Base-by-base conservation (phyloP, 2,329 filamentous ascomycete species). In the Esteya vermicola region DNA sequence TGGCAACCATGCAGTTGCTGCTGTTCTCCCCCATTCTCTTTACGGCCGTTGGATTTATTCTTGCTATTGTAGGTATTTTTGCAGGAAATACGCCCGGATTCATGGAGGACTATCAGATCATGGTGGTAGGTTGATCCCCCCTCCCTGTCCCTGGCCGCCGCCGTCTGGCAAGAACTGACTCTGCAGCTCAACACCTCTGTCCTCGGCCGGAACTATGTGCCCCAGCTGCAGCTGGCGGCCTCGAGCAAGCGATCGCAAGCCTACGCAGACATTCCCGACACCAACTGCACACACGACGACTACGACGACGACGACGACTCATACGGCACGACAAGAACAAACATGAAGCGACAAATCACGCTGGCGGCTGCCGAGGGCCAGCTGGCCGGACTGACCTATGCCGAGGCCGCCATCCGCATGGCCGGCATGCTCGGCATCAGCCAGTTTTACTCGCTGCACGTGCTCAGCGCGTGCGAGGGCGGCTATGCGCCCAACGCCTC, bases 151-250 rank as follows among this genome's bases (percentile, higher is more conserved):
- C 16, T 14, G 27, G 13, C 27, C 7, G 13, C 4, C 13, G 13
- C 10, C 13, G 27, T 13, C 13, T 25, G 21, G 9, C 14, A 16
- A n/a, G 14, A 7, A 9, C 7, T 37, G 20, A 19, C 9, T 16
- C n/a, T 9, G 10, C 37, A 63, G 60, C 54, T 64, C 44, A 63
- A 65, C 51, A 60, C 60, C 42, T 61, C 61, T 16, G 49, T 51
- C 13, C 56, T 65, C 26, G 62, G 60, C 22, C 54, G 59, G 32
- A 55, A 60, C 38, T 52, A 62, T 16, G 45, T 64, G 23, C 50
- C 54, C 10, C 50, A 23, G 21, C 21, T 38, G n/a, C 23, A 48
- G 1, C 45, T 47, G 18, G 41, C 36, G 46, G 50, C 4, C 31
- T 28, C 26, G 10, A 28, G 10, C 26, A 14, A 28, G n/a, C n/a